Evolutionary conservation across 192 early-diverging fungal genomes (phyloP).

Genomic region (Linnemannia hyalina): DNA sequence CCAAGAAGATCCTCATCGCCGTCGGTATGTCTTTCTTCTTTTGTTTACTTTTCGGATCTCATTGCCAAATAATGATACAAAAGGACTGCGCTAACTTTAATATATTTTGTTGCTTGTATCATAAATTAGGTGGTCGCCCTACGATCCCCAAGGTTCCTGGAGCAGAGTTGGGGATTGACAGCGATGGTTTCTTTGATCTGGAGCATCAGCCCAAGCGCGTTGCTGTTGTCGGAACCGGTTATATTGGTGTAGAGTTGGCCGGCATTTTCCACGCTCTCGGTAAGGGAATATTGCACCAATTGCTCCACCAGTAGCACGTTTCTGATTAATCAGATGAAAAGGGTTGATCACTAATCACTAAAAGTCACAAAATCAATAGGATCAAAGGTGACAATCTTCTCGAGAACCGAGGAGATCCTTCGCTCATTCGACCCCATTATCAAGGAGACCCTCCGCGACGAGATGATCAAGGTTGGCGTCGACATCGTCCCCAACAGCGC

Average conservation of each 20-base stretch:
- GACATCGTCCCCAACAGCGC: constrained; percentile 79
- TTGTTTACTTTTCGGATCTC: neutral
- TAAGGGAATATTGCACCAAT: neutral
- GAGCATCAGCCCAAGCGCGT: constrained; percentile 92
- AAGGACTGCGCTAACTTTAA: neutral
- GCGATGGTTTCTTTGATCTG: constrained; percentile 97
- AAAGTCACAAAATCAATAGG: constrained; percentile 19
- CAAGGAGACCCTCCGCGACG: constrained; percentile 80
- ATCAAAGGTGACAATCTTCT: constrained; percentile 84
- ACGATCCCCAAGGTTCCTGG: constrained; percentile 86
- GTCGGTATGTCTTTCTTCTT: constrained; percentile 64
- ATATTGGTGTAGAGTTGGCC: constrained; percentile 97
- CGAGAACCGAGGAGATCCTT: constrained; percentile 88
- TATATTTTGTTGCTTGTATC: neutral
- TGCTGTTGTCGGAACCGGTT: constrained; percentile 91
- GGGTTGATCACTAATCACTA: neutral
- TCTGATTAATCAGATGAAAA: no score
- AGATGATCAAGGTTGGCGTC: constrained; percentile 83
- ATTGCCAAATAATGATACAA: neutral
- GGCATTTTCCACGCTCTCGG: constrained; percentile 95
- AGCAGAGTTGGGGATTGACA: constrained; percentile 88
- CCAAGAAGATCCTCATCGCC: constrained; percentile 93
- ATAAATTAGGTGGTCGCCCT: constrained; percentile 71
- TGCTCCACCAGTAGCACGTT: no score
- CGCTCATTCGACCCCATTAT: constrained; percentile 90